phyloP scores from a whole-genome alignment of 2,329 filamentous ascomycete genomes.

The Colletotrichum sp. region DNA sequence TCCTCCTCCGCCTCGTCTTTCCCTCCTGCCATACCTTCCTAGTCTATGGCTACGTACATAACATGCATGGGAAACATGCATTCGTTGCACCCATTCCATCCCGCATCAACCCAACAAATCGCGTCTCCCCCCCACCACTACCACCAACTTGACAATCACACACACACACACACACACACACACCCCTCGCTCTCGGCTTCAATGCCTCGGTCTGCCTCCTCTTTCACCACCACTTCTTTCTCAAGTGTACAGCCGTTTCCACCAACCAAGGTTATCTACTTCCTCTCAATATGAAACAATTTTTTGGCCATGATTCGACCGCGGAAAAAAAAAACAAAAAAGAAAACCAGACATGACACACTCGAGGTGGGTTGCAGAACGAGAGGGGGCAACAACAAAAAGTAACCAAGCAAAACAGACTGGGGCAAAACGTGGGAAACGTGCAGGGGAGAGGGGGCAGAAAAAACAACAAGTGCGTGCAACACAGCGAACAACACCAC shows the following conservation, averaged over 20 bases:
- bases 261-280: background rate
- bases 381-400: background rate
- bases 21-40: background rate
- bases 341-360: background rate
- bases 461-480: background rate
- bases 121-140: background rate
- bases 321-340: background rate
- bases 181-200: background rate
- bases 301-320: background rate
- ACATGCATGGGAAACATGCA: background rate
- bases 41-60: background rate
- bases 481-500: background rate
- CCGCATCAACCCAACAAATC: background rate
- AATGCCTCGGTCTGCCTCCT: background rate
- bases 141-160: background rate
- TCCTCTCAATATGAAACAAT: background rate
- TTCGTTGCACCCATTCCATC: background rate
- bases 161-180: background rate
- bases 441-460: background rate
- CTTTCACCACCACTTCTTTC: background rate
- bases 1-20: too few species aligned
- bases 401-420: background rate
- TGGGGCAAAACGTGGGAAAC: background rate
- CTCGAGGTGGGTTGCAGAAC: background rate
- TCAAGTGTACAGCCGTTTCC: background rate